Evolutionary conservation across 2,329 filamentous ascomycete species (phyloP), one percentile per base, ranked within the genome.

Genomic region (Dothidotthia symphoricarpi): DNA sequence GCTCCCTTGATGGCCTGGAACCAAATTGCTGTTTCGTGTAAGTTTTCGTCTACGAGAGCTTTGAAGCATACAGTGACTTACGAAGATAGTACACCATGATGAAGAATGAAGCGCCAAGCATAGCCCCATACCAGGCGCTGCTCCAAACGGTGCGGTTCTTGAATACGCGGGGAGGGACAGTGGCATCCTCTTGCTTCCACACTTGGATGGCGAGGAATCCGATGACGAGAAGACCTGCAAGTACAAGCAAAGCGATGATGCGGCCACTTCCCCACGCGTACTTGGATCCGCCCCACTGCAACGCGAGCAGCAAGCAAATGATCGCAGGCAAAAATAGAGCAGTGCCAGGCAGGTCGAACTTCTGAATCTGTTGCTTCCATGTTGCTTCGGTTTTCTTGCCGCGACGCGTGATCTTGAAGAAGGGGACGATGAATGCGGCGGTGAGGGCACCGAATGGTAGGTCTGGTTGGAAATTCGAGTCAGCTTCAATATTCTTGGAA

Each of bases 211-310:
- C 61, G 24, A 69, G 41, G 59, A 75, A 76, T 16, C 57, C 57
- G 32, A 61, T 42, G 28, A 64, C 53, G 4, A 75, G 58, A n/a
- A 75, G 28, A n/a, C 40, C 68, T 39, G 70, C 72, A 24, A 73
- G 38, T 43, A 74, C 69, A 16, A 75, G 59, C 1, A 73, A 65
- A 1, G 63, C 70, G 36, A 75, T 73, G 57, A 76, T 70, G 27
- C 66, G 63, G 16, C 59, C 69, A 43, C 61, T 66, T 9, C 53
- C 54, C 73, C 73, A 76, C 2, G 49, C 51, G 45, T 74, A 75
- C 51, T 67, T 71, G 52, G 64, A 67, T 22, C 72, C 73, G 36
- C 70, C 74, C 72, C 72, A 76, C 38, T 75, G 71, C 5, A 76
- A 64, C 27, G 74, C 74, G 24, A 76, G 66, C 8, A 76, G 59